Evolutionary conservation across 805 yeast species (phyloP), one percentile per base, ranked within the genome.

Genomic region (Zygoascus flipseniorum): DNA sequence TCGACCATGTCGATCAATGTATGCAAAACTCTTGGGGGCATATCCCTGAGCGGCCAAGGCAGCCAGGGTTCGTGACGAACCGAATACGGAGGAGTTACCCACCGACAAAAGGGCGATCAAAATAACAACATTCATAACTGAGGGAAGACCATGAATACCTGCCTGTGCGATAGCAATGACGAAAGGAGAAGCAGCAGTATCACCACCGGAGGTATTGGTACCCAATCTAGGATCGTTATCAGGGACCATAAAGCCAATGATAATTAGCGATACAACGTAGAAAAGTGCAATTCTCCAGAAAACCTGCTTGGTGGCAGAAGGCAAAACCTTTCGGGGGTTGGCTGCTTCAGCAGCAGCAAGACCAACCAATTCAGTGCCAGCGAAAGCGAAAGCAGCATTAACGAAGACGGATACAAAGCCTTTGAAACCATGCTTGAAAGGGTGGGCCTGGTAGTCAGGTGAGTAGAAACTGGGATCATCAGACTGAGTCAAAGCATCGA

Each of bases 131-230:
- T 85, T 85, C 70, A 85, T 74, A 32, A 85, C 78, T 43, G 79
- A 74, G 28, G 87, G 87, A 49, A 83, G 68, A 44, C 83, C 89
- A 32, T 66, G 70, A 57, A 83, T 81, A 55, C 87, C 86, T 28
- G 85, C 85, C 48, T 76, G 73, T 35, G 67, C 72, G 53, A 84
- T 78, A 32, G 92, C 86, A 69, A 86, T 80, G 52, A 85, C 92
- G 60, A 85, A 85, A 14, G 93, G 92, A 14, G 90, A 85, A 11
- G 89, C 86, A 14, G 82, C 69, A 45, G 84, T 85, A 58, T 78
- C 80, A 54, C 76, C 81, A 48, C 75, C 74, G 41, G 76, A 66
- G 31, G 77, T 72, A 54, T 79, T 78, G 55, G 77, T 73, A 2
- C 70, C 73, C 6, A 69, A 54, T 58, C 78, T 63, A 3, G 67